Percentiles rank a stretch among this genome's conserved stretches.
Evolutionary conservation across 306 rosid species (phyloP).

Genomic region (Cucurbita ficifolia): DNA sequence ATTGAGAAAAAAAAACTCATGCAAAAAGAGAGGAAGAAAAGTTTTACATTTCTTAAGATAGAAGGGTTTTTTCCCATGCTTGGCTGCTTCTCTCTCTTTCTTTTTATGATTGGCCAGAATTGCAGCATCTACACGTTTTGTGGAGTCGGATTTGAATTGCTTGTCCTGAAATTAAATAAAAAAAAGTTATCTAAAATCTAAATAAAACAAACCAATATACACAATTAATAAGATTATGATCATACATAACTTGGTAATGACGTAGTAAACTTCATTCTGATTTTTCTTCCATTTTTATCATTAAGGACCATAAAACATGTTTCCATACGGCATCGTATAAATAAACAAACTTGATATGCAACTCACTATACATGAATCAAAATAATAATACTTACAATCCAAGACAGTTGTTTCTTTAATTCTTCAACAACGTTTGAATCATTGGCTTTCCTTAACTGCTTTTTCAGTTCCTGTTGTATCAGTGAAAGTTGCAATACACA

Average conservation of each 20-base stretch:
- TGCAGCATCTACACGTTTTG: constrained; percentile 25
- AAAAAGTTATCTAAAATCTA: neutral
- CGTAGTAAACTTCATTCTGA: neutral
- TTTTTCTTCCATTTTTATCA: neutral
- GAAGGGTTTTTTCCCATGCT: constrained; percentile 61
- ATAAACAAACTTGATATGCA: neutral
- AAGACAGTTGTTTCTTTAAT: constrained; percentile 30
- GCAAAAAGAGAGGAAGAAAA: constrained; percentile 2
- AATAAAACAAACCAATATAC: neutral
- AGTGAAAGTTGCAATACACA: neutral
- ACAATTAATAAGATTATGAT: neutral
- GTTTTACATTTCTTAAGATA: constrained; percentile 47
- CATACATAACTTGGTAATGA: neutral
- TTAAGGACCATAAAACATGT: neutral
- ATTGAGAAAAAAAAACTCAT: neutral
- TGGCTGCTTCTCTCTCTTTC: constrained; percentile 65
- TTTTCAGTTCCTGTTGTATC: constrained; percentile 29
- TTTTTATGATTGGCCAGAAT: constrained; percentile 57
- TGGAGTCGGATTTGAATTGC: constrained; percentile 35
- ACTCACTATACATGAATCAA: neutral
- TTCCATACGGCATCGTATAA: neutral
- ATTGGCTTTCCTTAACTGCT: constrained; percentile 32
- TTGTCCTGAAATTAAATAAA: constrained; percentile 40
- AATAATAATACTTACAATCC: constrained; percentile 40
- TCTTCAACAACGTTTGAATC: constrained; percentile 40